A percentile compares a stretch with the other conserved stretches of the same genome.
Conservation (phyloP, 202 grass and related monocot species). For the Miscanthus sacchariflorus region DNA sequence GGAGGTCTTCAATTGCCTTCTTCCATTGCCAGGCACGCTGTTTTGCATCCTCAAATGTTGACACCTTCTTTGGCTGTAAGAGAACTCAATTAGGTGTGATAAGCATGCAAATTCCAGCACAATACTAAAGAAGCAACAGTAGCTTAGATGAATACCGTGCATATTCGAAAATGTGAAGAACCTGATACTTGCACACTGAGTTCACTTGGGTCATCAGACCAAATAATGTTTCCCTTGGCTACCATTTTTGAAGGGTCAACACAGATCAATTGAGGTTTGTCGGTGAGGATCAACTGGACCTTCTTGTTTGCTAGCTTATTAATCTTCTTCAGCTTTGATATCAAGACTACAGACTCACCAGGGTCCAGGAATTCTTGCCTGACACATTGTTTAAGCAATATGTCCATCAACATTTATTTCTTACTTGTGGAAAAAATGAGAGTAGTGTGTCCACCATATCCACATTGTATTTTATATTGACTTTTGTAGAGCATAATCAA, state of each 20-base stretch:
- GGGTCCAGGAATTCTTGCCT: slow-evolving; percentile 98
- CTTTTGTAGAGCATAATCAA: slow-evolving; percentile 38
- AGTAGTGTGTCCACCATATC: slow-evolving; percentile 17
- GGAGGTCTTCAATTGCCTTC: slow-evolving; percentile 93
- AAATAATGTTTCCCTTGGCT: slow-evolving; percentile 77
- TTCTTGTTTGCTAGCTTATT: slow-evolving; percentile 97
- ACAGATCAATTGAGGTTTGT: slow-evolving; percentile 90
- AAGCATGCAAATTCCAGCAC: slow-evolving; percentile 6
- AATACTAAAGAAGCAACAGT: background rate
- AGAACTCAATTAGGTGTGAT: slow-evolving; percentile 32
- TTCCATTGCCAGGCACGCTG: slow-evolving; percentile 97
- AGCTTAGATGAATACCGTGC: slow-evolving; percentile 64
- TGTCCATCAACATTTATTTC: slow-evolving; percentile 40
- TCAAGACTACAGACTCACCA: slow-evolving; percentile 88
- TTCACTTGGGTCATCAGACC: slow-evolving; percentile 80
- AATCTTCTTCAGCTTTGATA: slow-evolving; percentile 97
- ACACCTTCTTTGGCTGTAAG: slow-evolving; percentile 90
- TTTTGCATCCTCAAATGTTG: slow-evolving; percentile 86
- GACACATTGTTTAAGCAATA: slow-evolving; percentile 48
- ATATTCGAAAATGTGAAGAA: slow-evolving; percentile 95
- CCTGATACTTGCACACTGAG: slow-evolving; percentile 78
- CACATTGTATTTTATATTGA: background rate
- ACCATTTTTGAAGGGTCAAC: slow-evolving; percentile 95
- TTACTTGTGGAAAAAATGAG: slow-evolving; percentile 20
- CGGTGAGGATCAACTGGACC: slow-evolving; percentile 94